Evolutionary conservation across 2,329 filamentous ascomycete genomes (phyloP).

Genomic region (Aspergillus sojae): DNA sequence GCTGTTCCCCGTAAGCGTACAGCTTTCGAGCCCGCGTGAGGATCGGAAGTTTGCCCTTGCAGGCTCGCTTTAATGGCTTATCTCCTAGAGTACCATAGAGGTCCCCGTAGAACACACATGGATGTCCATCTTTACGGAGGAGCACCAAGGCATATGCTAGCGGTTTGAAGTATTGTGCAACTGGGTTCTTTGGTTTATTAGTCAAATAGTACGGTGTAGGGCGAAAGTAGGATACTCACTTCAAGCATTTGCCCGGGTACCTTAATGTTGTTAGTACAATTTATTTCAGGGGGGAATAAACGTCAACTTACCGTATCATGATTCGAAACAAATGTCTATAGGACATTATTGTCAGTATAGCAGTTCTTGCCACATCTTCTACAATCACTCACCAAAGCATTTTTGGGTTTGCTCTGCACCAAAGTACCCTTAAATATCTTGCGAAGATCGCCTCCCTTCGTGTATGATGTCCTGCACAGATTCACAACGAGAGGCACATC

Average conservation of each 20-base stretch:
- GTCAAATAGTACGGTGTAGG: background rate
- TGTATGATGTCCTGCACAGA: conserved; percentile 63
- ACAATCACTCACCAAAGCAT: conserved; percentile 54
- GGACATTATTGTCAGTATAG: background rate
- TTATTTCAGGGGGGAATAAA: background rate
- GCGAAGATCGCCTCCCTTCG: conserved; percentile 61
- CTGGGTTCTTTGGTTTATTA: conserved; percentile 49
- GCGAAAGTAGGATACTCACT: conserved; percentile 28
- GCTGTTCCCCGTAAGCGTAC: conserved; percentile 68
- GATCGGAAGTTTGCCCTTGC: conserved; percentile 58
- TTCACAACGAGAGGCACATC: conserved; percentile 71
- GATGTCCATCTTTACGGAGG: conserved; percentile 63
- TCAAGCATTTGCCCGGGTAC: conserved; percentile 65
- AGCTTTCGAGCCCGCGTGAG: conserved; percentile 65
- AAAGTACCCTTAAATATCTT: conserved; percentile 64
- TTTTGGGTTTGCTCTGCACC: conserved; percentile 56
- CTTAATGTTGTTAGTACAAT: conserved; percentile 29
- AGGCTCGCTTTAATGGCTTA: conserved; percentile 56
- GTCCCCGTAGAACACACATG: conserved; percentile 72
- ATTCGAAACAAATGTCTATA: conserved; percentile 71
- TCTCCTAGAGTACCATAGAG: conserved; percentile 64
- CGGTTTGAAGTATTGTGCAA: conserved; percentile 69
- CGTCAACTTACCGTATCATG: conserved; percentile 63
- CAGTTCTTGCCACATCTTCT: background rate
- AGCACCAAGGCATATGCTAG: conserved; percentile 73